Percentiles rank a stretch among this genome's conserved stretches.
phyloP scores from a whole-genome alignment of 177 flowering plant genomes.

The Telopea speciosissima region DNA sequence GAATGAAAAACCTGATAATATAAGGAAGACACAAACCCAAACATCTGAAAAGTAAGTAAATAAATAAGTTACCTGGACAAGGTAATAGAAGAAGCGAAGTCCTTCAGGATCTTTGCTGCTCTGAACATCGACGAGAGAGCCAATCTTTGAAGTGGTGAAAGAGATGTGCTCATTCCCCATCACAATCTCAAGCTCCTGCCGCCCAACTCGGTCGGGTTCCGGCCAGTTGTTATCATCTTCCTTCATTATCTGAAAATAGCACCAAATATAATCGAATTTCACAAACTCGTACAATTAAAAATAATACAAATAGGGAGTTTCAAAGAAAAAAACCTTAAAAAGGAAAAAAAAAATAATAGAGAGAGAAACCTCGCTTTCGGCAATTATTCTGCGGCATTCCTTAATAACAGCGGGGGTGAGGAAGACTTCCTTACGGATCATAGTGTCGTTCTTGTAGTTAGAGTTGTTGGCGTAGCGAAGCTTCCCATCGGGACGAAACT shows the following conservation, averaged over 20 bases:
- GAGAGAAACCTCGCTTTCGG: constrained; percentile 68
- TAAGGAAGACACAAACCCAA: too few species aligned
- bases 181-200: constrained; percentile 96
- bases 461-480: constrained; percentile 95
- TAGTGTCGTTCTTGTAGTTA: constrained; percentile 96
- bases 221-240: constrained; percentile 98
- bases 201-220: constrained; percentile 85
- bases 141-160: constrained; percentile 93
- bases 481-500: constrained; percentile 91
- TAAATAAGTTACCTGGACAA: constrained; percentile 66
- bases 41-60: too few species aligned
- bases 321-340: not conserved
- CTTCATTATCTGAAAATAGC: constrained; percentile 69
- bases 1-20: too few species aligned
- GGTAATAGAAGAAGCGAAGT: constrained; percentile 91
- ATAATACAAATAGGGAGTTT: not conserved
- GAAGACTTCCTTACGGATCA: constrained; percentile 91
- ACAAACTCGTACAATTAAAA: not conserved
- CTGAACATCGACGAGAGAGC: constrained; percentile 93
- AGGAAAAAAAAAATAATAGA: not conserved
- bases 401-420: constrained; percentile 84
- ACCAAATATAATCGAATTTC: not conserved
- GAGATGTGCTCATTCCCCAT: constrained; percentile 99
- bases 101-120: constrained; percentile 97
- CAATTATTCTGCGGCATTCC: constrained; percentile 82